Base-by-base conservation (phyloP, 352 stramenopile species). In the Blastocystis hominis region DNA sequence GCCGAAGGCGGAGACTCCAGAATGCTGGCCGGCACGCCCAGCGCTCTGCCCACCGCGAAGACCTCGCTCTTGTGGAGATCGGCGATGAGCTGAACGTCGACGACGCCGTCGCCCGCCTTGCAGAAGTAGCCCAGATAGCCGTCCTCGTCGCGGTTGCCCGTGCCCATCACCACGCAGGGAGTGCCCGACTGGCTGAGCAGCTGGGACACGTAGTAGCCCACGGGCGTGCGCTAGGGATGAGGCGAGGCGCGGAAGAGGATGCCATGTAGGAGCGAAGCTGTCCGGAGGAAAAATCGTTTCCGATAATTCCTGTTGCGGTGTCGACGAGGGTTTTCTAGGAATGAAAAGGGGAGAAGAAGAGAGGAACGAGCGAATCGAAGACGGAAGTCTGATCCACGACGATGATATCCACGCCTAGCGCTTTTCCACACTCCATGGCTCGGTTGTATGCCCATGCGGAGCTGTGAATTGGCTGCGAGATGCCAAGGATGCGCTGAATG, bases 21-120 rank as follows among this genome's bases (percentile, higher is more conserved):
- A 55, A 86, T 86, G 36, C 56, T 79, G n/a, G 80, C 59, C 7
- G 76, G 76, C 80, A 86, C 76, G 10, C 64, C 64, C n/a, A 86
- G 61, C 47, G 24, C 56, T 4, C 24, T 40, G 30, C 76, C 70
- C 15, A 86, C 64, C 46, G 80, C 80, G 55, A 86, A 86, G n/a
- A 86, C 76, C 44, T 86, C 76, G 40, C 56, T 86, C 56, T 86
- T 86, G 55, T 86, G 76, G 46, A 86, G 70, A 78, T 86, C 76
- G 36, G 56, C 61, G 24, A 86, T 86, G 0, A 86, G 36, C 55
- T 86, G 76, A 13, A 86, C 53, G n/a, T 76, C 46, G 61, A 75
- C 38, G 10, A 75, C 38, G 9, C 46, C 76, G 10, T 1, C 46
- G 10, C 46, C 76, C 30, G 76, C 76, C 55, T 86, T 86, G 46